Evolutionary conservation across 805 yeast species (phyloP).

Genomic region (Yarrowia sp.): DNA sequence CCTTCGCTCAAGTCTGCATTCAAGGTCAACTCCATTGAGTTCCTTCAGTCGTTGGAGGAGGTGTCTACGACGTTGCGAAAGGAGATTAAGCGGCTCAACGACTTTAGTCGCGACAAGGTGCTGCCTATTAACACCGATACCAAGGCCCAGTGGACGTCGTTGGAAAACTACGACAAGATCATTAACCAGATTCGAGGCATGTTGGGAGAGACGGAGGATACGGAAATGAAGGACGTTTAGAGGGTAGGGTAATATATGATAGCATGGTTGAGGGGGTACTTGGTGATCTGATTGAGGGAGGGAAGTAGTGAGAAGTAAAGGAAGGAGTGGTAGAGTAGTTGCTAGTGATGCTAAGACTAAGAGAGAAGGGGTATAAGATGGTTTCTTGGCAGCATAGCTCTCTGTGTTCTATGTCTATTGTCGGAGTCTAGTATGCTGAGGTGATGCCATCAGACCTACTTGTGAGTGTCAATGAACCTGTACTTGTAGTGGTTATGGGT

Average conservation of each 20-base stretch:
- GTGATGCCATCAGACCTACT: too few relatives aligned
- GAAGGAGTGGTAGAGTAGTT: too few relatives aligned
- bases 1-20: slow-evolving; percentile 42
- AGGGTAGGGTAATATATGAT: not conserved
- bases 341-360: too few relatives aligned
- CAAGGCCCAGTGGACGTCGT: slow-evolving; percentile 66
- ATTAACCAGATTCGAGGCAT: slow-evolving; percentile 29
- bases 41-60: slow-evolving; percentile 54
- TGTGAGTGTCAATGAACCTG: too few relatives aligned
- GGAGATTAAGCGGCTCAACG: slow-evolving; percentile 63
- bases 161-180: slow-evolving; percentile 48
- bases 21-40: slow-evolving; percentile 44
- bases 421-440: too few relatives aligned
- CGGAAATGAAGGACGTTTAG: not conserved
- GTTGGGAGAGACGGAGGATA: not conserved
- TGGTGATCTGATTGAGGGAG: too few relatives aligned
- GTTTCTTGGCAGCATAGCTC: too few relatives aligned
- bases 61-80: slow-evolving; percentile 59
- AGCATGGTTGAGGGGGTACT: not conserved
- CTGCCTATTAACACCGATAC: slow-evolving; percentile 67
- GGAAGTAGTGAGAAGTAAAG: too few relatives aligned
- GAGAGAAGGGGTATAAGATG: too few relatives aligned
- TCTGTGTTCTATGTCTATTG: too few relatives aligned
- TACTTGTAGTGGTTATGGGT: too few relatives aligned
- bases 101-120: slow-evolving; percentile 46